Evolutionary conservation across 2,329 filamentous ascomycete species (phyloP).

Genomic region (Zymoseptoria pseudotritici): DNA sequence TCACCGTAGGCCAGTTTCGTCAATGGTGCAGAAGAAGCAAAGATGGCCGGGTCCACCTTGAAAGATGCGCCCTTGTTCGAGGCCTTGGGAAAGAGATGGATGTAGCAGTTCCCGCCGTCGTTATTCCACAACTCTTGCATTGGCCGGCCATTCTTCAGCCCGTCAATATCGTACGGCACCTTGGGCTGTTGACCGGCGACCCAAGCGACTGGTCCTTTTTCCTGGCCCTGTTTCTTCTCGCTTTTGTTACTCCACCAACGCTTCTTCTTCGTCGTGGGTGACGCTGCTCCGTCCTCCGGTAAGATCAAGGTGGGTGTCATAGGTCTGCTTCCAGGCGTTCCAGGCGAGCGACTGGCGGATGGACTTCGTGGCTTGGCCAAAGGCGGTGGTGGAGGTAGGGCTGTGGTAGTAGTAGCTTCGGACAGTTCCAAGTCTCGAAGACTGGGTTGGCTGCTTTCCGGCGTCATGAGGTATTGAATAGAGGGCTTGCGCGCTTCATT

Average conservation of each 20-base stretch:
- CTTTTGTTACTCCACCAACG: constrained; percentile 27
- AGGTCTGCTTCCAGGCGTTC: constrained; percentile 15
- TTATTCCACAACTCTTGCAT: constrained; percentile 57
- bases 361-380: constrained; percentile 17
- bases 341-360: constrained; percentile 13
- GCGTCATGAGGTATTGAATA: constrained; percentile 12
- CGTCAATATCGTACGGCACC: constrained; percentile 48
- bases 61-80: constrained; percentile 53
- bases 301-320: constrained; percentile 19
- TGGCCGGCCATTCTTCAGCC: constrained; percentile 45
- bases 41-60: constrained; percentile 52
- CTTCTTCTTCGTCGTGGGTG: constrained; percentile 22
- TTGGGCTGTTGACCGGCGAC: constrained; percentile 51
- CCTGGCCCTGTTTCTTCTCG: constrained; percentile 26
- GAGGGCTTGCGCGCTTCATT: constrained; percentile 11
- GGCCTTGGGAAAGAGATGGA: constrained; percentile 53
- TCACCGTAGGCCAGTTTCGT: constrained; percentile 50
- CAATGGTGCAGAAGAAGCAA: constrained; percentile 50
- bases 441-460: constrained; percentile 15
- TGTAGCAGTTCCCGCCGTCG: constrained; percentile 49
- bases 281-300: constrained; percentile 11
- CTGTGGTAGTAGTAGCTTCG: constrained; percentile 3
- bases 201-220: constrained; percentile 45
- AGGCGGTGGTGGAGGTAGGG: constrained; percentile 12
- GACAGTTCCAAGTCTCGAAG: constrained; percentile 18